phyloP scores from a whole-genome alignment of 1,284 basidiomycete species.

The Apiotrichum veenhuisii region DNA sequence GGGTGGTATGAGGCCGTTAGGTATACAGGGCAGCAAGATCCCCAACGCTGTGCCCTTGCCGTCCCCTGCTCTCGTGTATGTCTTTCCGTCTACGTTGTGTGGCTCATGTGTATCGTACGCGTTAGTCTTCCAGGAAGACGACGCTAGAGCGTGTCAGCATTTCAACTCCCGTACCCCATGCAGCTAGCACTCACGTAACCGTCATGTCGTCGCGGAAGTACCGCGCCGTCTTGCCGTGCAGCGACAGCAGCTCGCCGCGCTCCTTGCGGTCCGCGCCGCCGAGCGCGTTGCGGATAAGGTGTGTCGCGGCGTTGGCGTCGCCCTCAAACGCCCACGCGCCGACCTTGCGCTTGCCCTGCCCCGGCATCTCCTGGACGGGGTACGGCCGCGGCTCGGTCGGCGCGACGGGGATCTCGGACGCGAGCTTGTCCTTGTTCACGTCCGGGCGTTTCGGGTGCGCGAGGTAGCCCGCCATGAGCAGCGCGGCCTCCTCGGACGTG shows the following conservation, averaged over 20 bases:
- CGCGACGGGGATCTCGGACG: conserved; percentile 26
- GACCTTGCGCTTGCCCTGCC: conserved; percentile 14
- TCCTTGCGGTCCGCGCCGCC: conserved; percentile 72
- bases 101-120: neutral
- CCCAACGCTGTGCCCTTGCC: neutral
- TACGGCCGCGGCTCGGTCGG: conserved; percentile 32
- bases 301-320: conserved; percentile 84
- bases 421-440: conserved; percentile 32
- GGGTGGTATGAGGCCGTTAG: no score
- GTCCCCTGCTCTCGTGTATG: neutral
- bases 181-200: conserved; percentile 65
- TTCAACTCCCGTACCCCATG: no score
- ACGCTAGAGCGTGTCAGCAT: conserved; percentile 18
- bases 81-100: neutral
- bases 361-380: conserved; percentile 39
- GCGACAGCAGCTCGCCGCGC: conserved; percentile 72
- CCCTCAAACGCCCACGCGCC: conserved; percentile 68
- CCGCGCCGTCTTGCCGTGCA: conserved; percentile 74
- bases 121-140: conserved; percentile 29
- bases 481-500: conserved; percentile 90
- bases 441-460: conserved; percentile 57
- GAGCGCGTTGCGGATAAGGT: conserved; percentile 90
- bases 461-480: conserved; percentile 80
- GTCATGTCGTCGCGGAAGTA: conserved; percentile 83
- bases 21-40: no score